phyloP scores from a whole-genome alignment of 352 stramenopile species.

The Phytophthora constricta region DNA sequence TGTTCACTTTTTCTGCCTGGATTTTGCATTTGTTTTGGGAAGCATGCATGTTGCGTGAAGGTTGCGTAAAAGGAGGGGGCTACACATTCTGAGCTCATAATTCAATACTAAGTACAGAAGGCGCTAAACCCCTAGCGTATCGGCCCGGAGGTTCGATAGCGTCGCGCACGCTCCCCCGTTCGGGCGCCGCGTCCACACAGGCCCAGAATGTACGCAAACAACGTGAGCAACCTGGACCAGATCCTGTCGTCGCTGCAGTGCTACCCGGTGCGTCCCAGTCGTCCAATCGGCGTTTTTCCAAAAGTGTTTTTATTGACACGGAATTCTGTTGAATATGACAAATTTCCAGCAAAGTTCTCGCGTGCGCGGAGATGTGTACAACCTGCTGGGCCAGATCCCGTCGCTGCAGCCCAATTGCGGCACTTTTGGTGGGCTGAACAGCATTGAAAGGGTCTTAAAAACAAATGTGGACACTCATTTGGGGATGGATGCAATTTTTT shows the following conservation, averaged over 20 bases:
- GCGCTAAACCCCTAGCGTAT: too few species aligned
- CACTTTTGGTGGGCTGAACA: slow-evolving; percentile 65
- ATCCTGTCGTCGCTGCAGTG: slow-evolving; percentile 88
- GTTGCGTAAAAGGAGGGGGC: too few species aligned
- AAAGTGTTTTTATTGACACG: neutral
- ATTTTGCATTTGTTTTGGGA: too few species aligned
- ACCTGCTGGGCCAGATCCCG: slow-evolving; percentile 85
- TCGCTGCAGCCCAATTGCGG: slow-evolving; percentile 86
- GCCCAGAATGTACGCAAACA: slow-evolving; percentile 77
- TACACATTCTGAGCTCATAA: too few species aligned
- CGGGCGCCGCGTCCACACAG: neutral
- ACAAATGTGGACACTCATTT: neutral
- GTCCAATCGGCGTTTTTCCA: neutral
- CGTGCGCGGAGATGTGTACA: slow-evolving; percentile 86
- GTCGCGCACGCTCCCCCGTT: neutral
- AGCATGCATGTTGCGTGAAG: too few species aligned
- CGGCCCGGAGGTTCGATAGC: too few species aligned
- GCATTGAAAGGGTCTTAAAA: neutral
- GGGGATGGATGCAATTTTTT: neutral
- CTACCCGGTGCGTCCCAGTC: slow-evolving; percentile 60
- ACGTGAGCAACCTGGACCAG: slow-evolving; percentile 88
- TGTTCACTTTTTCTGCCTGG: neutral
- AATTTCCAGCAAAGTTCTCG: slow-evolving; percentile 90
- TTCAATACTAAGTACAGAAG: neutral
- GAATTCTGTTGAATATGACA: neutral